phyloP scores from a whole-genome alignment of 2,329 filamentous ascomycete genomes.

The Daldinia eschscholtzii region DNA sequence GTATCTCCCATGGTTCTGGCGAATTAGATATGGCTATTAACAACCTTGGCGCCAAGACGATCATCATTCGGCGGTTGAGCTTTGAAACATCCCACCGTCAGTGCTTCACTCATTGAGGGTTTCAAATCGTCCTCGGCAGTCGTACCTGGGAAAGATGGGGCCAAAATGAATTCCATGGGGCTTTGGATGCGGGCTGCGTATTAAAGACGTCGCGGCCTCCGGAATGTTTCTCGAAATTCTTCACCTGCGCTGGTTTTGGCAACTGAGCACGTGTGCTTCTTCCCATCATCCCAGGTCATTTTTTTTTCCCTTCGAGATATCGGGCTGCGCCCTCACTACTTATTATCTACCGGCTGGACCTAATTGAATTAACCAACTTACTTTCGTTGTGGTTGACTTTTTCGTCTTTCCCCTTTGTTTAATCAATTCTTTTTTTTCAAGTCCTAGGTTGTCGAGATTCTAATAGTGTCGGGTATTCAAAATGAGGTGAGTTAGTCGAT shows the following conservation, averaged over 20 bases:
- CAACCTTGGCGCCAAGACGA: constrained; percentile 40
- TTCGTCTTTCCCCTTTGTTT: constrained; percentile 23
- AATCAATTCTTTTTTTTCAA: constrained; percentile 11
- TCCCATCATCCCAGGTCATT: constrained; percentile 19
- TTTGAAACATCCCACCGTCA: constrained; percentile 35
- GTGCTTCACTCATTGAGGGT: constrained; percentile 30
- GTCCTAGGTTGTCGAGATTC: constrained; percentile 27
- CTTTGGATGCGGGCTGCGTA: background rate
- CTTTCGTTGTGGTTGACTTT: constrained; percentile 30
- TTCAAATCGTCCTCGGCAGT: constrained; percentile 31
- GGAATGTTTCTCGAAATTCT: constrained; percentile 21
- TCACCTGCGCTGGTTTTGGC: constrained; percentile 25
- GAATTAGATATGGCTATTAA: constrained; percentile 15
- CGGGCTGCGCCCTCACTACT: constrained; percentile 41
- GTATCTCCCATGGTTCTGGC: constrained; percentile 14
- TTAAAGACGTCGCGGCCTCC: constrained; percentile 18
- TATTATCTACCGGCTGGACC: constrained; percentile 37
- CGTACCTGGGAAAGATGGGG: constrained; percentile 7
- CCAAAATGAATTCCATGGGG: background rate
- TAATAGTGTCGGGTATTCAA: constrained; percentile 33
- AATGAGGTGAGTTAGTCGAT: constrained; percentile 33
- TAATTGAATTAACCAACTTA: constrained; percentile 29
- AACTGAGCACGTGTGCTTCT: constrained; percentile 32
- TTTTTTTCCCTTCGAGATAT: constrained; percentile 34
- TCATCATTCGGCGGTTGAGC: constrained; percentile 26